Evolutionary conservation across 768 basidiomycete genomes (phyloP), one percentile per base, ranked within the genome.

Genomic region (Mycena crocata): DNA sequence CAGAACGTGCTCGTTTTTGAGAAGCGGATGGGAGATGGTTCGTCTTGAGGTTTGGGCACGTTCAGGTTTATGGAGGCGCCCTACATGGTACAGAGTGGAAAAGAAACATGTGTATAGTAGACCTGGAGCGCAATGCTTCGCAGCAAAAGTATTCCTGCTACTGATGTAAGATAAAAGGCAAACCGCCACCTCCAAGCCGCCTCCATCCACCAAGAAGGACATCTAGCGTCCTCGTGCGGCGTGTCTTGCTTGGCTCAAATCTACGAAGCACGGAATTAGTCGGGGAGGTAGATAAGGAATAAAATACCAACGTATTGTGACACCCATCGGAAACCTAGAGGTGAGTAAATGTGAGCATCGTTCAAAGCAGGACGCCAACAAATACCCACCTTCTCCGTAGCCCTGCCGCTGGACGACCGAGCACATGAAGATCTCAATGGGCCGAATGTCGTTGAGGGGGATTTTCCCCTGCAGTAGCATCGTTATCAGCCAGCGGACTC

Each of bases 381-480:
- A 30, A 28, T 40, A 75, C 82, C 52, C 62, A 90, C 96, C 97
- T 83, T 99, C 97, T 66, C 96, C 97, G 78, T 99, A 99, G 54
- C 97, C 97, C 80, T 98, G 96, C 79, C 97, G 88, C 87, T 97
- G 95, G 61, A 99, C 98, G 62, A 99, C 98, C 17, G 98, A 99
- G 85, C 96, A 98, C 98, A 99, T 99, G 90, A 98, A 99, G 72
- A 99, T 87, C 78, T 99, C 98, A 79, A 99, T 98, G 21, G 98
- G 98, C 66, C 98, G 90, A 72, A 99, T 99, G 79, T 98, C 97
- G 72, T 85, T 93, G 76, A 99, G 88, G 66, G 96, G 97, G 40
- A 98, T 94, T 80, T 99, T 99, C 78, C 98, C 98, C 96, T 98
- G 71, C 35, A 42, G 28, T 52, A 32, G 24, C 23, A 31, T 30